Evolutionary conservation across 2,329 filamentous ascomycete species (phyloP).

Genomic region (Fusarium keratoplasticum): DNA sequence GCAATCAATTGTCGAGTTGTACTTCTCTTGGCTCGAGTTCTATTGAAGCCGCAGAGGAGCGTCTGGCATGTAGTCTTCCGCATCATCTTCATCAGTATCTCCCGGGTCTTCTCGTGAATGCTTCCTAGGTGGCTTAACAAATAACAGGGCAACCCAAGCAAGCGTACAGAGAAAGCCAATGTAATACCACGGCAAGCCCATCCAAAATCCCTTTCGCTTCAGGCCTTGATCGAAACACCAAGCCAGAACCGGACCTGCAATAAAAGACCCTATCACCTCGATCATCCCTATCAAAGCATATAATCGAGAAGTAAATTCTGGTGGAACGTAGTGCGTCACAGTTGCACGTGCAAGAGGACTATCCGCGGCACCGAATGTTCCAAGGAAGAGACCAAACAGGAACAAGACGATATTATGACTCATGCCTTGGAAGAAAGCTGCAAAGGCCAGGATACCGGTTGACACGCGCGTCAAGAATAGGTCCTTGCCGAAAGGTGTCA

Average conservation of each 20-base stretch:
- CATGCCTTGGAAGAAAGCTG: slow-evolving; percentile 50
- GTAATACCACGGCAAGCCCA: slow-evolving; percentile 56
- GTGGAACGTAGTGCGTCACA: slow-evolving; percentile 53
- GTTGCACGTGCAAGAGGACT: slow-evolving; percentile 55
- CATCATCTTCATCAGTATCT: slow-evolving; percentile 31
- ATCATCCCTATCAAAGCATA: slow-evolving; percentile 56
- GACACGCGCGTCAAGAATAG: slow-evolving; percentile 51
- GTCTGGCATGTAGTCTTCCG: slow-evolving; percentile 39
- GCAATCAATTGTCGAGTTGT: not conserved
- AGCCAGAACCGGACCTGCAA: slow-evolving; percentile 55
- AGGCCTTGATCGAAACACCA: slow-evolving; percentile 53
- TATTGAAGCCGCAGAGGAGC: slow-evolving; percentile 41
- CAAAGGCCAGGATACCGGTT: slow-evolving; percentile 47
- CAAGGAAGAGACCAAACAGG: slow-evolving; percentile 52
- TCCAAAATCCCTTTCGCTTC: slow-evolving; percentile 50
- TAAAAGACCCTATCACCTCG: slow-evolving; percentile 53
- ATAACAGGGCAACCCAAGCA: slow-evolving; percentile 45
- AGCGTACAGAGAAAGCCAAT: slow-evolving; percentile 46
- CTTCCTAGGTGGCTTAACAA: slow-evolving; percentile 50
- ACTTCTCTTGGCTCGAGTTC: not conserved
- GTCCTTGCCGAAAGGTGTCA: slow-evolving; percentile 53
- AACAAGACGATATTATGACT: slow-evolving; percentile 50
- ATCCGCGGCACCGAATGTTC: slow-evolving; percentile 53
- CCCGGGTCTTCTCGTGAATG: slow-evolving; percentile 15
- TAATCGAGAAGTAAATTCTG: slow-evolving; percentile 53